These are phyloP conservation scores for Biscogniauxia sp. DNA, from an alignment of 2,329 filamentous ascomycete genomes.

Conservation along the genomic window DNA sequence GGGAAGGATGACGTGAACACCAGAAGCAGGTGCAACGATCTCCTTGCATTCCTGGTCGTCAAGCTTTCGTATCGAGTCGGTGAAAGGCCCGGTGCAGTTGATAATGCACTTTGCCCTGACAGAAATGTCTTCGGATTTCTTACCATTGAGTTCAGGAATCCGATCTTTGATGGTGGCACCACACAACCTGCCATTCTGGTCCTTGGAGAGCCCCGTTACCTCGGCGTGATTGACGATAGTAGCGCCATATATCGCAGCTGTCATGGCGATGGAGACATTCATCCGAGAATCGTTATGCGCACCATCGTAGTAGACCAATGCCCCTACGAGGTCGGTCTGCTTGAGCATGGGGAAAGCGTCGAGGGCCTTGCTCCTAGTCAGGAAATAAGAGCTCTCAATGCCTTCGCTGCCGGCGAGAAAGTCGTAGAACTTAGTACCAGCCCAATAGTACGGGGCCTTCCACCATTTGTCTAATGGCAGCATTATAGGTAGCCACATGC, in stretches of 20 bases:
- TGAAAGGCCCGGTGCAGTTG: constrained; percentile 87
- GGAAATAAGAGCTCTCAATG: constrained; percentile 85
- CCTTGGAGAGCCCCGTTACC: constrained; percentile 73
- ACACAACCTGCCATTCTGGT: constrained; percentile 67
- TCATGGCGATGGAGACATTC: constrained; percentile 87
- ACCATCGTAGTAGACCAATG: constrained; percentile 87
- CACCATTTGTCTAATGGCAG: constrained; percentile 73
- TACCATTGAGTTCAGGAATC: constrained; percentile 63
- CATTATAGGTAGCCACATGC: constrained; percentile 74
- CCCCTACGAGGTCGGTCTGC: constrained; percentile 73
- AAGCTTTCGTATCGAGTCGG: constrained; percentile 80
- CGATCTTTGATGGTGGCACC: constrained; percentile 73
- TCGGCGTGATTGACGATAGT: constrained; percentile 83
- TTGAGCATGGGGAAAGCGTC: constrained; percentile 89
- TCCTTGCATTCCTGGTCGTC: constrained; percentile 70
- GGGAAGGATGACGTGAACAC: constrained; percentile 82
- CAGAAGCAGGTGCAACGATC: constrained; percentile 82
- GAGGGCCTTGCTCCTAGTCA: constrained; percentile 81
- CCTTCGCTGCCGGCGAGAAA: constrained; percentile 81
- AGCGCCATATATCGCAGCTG: constrained; percentile 80
- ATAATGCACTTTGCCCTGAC: constrained; percentile 79
- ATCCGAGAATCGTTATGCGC: constrained; percentile 91
- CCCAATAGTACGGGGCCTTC: constrained; percentile 76
- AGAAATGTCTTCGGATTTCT: constrained; percentile 60
- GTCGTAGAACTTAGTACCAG: constrained; percentile 79